Percentiles rank a stretch among this genome's conserved stretches.
These are phyloP conservation scores for Coleophoma crateriformis DNA, from an alignment of 2,329 filamentous ascomycete genomes.

Conservation along the genomic window DNA sequence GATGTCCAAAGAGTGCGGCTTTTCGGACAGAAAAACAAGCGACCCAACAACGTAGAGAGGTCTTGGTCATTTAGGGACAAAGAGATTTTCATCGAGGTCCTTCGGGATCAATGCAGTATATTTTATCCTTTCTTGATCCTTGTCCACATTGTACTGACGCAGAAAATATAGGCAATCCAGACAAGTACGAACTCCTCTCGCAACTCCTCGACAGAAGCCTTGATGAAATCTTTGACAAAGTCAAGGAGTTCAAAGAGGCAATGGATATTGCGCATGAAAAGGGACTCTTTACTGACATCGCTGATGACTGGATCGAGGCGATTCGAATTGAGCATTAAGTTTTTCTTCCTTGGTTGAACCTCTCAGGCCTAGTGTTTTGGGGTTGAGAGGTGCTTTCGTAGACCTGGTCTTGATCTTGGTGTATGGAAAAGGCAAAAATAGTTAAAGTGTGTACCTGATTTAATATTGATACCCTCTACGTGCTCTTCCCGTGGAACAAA, in stretches of 20 bases:
- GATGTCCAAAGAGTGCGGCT: not conserved
- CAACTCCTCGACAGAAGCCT: slow-evolving; percentile 13
- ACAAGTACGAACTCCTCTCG: slow-evolving; percentile 13
- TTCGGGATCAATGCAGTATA: not conserved
- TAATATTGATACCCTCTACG: too few species aligned
- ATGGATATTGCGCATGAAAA: slow-evolving; percentile 14
- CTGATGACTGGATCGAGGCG: slow-evolving; percentile 15
- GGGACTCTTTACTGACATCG: slow-evolving; percentile 4
- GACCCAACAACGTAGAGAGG: not conserved
- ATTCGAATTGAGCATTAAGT: slow-evolving; percentile 2
- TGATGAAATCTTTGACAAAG: slow-evolving; percentile 21
- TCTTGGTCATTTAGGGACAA: not conserved
- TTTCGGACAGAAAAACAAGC: not conserved
- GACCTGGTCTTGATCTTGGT: too few species aligned
- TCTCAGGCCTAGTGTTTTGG: too few species aligned
- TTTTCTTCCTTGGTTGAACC: too few species aligned
- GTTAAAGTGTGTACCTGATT: too few species aligned
- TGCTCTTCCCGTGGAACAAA: too few species aligned
- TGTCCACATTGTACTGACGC: not conserved
- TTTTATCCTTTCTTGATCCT: too few species aligned
- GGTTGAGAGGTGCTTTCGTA: too few species aligned
- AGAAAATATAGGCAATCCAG: slow-evolving; percentile 6
- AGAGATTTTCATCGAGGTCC: not conserved
- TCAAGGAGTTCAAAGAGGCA: slow-evolving; percentile 18
- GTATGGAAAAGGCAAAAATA: too few species aligned